Percentiles rank a stretch among this genome's conserved stretches.
Evolutionary conservation across 202 grass and related monocot species (phyloP).

Genomic region (Zizania palustris): DNA sequence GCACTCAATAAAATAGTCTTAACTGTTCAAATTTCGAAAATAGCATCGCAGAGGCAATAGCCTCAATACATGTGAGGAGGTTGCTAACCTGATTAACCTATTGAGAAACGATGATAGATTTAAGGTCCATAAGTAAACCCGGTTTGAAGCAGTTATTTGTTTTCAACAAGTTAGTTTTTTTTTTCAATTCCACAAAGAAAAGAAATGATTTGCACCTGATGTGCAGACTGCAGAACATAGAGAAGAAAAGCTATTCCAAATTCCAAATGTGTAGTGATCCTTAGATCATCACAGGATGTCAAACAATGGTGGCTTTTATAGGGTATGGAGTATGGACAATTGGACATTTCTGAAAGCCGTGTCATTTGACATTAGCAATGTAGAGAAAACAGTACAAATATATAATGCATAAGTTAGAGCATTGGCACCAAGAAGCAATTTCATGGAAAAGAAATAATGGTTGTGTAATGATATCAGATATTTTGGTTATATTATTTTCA

Average conservation of each 20-base stretch:
- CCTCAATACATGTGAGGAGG: not conserved
- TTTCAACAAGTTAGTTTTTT: constrained; percentile 3
- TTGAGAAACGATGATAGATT: constrained; percentile 5
- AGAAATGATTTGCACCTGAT: not conserved
- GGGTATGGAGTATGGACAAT: no score
- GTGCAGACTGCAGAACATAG: constrained; percentile 6
- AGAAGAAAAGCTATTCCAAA: not conserved
- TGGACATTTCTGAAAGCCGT: not conserved
- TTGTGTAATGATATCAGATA: not conserved
- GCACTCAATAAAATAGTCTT: constrained; percentile 19
- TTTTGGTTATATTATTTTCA: not conserved
- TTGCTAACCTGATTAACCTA: not conserved
- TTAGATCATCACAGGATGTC: not conserved
- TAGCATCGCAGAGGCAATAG: constrained; percentile 18
- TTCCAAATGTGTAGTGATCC: no score
- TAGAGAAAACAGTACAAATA: not conserved
- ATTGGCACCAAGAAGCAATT: not conserved
- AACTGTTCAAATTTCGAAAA: not conserved
- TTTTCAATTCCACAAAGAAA: not conserved
- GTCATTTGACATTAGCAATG: not conserved
- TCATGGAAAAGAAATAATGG: no score
- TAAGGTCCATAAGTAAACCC: not conserved
- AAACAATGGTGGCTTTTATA: not conserved
- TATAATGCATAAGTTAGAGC: not conserved
- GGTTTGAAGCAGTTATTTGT: not conserved